Conservation (phyloP, 2,329 filamentous ascomycete genomes). For the Akanthomyces dipterigenus region DNA sequence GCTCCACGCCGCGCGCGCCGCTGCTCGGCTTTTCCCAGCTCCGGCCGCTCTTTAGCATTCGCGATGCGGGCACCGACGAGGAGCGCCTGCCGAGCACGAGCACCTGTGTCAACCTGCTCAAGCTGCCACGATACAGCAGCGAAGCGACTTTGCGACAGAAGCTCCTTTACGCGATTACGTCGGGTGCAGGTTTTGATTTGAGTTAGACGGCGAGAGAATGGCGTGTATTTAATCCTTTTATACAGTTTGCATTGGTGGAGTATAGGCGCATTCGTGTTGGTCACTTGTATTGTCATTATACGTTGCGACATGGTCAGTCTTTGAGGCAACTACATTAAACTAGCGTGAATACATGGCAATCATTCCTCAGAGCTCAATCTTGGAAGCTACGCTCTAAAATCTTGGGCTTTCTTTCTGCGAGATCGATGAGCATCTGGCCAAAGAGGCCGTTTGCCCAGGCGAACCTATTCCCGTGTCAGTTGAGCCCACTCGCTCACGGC, state of each 20-base stretch:
- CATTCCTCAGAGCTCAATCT: slow-evolving; percentile 5
- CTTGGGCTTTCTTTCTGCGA: slow-evolving; percentile 66
- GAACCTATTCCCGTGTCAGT: slow-evolving; percentile 50
- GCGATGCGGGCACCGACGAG: slow-evolving; percentile 55
- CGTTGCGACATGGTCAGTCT: neutral
- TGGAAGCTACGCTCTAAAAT: slow-evolving; percentile 49
- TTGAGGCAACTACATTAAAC: neutral
- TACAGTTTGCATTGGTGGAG: neutral
- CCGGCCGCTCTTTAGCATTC: slow-evolving; percentile 79
- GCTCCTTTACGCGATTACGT: slow-evolving; percentile 81
- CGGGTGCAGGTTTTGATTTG: slow-evolving; percentile 87
- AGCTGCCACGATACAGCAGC: slow-evolving; percentile 74
- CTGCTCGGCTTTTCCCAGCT: slow-evolving; percentile 83
- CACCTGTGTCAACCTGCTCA: slow-evolving; percentile 92
- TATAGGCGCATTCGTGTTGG: neutral
- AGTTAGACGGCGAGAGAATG: slow-evolving; percentile 36
- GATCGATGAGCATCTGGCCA: slow-evolving; percentile 71
- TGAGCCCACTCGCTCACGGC: too few species aligned
- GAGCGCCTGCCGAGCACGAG: slow-evolving; percentile 88
- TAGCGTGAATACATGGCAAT: slow-evolving; percentile 2
- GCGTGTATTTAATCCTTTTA: neutral
- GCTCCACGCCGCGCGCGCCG: slow-evolving; percentile 83
- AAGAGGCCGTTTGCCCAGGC: slow-evolving; percentile 88
- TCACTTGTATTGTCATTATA: neutral
- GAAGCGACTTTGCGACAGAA: slow-evolving; percentile 65